A percentile compares a stretch with the other conserved stretches of the same genome.
Conservation (phyloP, 2,329 filamentous ascomycete species). For the Nothophoma quercina region DNA sequence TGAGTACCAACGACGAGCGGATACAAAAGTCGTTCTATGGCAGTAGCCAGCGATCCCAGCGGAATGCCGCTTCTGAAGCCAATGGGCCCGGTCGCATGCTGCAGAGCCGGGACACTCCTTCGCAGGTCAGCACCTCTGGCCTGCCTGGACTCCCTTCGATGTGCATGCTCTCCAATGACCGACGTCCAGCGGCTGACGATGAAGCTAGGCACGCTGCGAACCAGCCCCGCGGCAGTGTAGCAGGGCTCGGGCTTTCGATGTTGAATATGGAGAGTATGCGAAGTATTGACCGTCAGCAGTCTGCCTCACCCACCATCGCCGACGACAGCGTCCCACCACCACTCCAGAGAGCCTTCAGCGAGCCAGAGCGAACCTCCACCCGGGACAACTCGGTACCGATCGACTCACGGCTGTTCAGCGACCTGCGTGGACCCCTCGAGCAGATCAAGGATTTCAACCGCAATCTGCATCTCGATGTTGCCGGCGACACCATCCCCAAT, state of each 20-base stretch:
- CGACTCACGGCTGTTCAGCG: slow-evolving; percentile 25
- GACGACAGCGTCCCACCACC: slow-evolving; percentile 28
- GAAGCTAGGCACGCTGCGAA: slow-evolving; percentile 30
- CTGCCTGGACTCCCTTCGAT: slow-evolving; percentile 48
- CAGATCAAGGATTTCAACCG: slow-evolving; percentile 41
- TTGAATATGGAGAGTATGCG: slow-evolving; percentile 35
- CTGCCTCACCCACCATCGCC: slow-evolving; percentile 41
- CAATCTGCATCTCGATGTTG: slow-evolving; percentile 41
- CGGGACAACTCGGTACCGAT: slow-evolving; percentile 29
- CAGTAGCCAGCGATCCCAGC: slow-evolving; percentile 24
- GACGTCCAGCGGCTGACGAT: slow-evolving; percentile 34
- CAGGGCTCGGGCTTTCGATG: slow-evolving; percentile 46
- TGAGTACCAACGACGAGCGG: slow-evolving; percentile 13
- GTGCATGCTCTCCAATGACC: slow-evolving; percentile 48
- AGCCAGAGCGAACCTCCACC: slow-evolving; percentile 25
- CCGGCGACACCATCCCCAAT: slow-evolving; percentile 47
- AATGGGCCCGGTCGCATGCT: slow-evolving; percentile 29
- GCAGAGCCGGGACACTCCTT: slow-evolving; percentile 32
- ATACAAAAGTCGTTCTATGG: slow-evolving; percentile 19
- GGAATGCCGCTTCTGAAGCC: slow-evolving; percentile 26
- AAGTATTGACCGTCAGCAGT: slow-evolving; percentile 37
- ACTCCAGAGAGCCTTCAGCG: slow-evolving; percentile 24
- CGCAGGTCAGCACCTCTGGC: slow-evolving; percentile 43
- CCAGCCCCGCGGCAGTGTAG: slow-evolving; percentile 31
- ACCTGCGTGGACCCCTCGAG: slow-evolving; percentile 32